These are phyloP conservation scores for Naumovozyma baii DNA, from an alignment of 805 yeast species.

Conservation along the genomic window DNA sequence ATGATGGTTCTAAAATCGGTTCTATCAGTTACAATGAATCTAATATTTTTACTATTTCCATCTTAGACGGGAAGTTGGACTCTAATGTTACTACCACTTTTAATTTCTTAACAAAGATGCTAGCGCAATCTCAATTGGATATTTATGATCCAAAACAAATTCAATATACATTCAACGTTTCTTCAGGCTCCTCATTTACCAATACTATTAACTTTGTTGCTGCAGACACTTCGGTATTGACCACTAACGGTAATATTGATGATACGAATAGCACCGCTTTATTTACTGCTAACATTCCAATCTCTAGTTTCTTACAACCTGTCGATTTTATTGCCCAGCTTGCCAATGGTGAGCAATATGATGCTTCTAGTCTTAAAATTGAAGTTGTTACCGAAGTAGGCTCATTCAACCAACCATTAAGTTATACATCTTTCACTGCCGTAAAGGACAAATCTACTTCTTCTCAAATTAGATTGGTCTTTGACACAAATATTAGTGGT, in stretches of 20 bases:
- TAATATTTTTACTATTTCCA: constrained; percentile 17
- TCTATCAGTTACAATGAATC: constrained; percentile 13
- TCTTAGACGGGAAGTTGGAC: constrained; percentile 4
- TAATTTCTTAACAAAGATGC: constrained; percentile 19
- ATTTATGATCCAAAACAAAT: constrained; percentile 13
- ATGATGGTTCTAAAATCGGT: constrained; percentile 14
- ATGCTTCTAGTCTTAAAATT: constrained; percentile 12
- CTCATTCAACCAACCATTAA: constrained; percentile 19
- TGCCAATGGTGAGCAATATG: constrained; percentile 9
- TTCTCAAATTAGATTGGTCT: constrained; percentile 11
- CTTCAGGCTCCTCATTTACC: constrained; percentile 13
- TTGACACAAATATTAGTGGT: constrained; percentile 21
- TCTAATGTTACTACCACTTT: constrained; percentile 16
- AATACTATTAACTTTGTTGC: constrained; percentile 16
- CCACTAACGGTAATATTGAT: constrained; percentile 22
- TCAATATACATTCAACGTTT: constrained; percentile 15
- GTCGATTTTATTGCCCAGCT: constrained; percentile 15
- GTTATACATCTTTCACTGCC: constrained; percentile 18
- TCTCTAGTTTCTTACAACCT: constrained; percentile 11
- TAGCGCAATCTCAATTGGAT: constrained; percentile 8
- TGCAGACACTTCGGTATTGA: constrained; percentile 9
- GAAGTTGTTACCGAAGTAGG: constrained; percentile 20
- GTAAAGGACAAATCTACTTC: constrained; percentile 18
- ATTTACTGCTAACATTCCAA: constrained; percentile 25
- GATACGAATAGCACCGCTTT: constrained; percentile 18